These are phyloP conservation scores for Rhexocercosporidium sp. DNA, from an alignment of 2,329 filamentous ascomycete species.

Conservation along the genomic window DNA sequence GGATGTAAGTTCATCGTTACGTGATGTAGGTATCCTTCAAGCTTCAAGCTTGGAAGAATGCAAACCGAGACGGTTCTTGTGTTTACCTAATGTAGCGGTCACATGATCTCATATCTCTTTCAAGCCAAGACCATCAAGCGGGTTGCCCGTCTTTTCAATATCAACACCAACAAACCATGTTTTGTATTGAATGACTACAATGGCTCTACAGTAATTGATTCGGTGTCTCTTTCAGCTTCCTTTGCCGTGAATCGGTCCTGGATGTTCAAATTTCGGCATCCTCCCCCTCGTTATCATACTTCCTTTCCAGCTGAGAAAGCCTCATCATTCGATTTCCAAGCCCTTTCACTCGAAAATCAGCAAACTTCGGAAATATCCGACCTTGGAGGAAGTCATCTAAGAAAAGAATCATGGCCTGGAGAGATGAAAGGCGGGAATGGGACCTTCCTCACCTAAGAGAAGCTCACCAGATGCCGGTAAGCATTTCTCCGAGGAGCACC, in stretches of 20 bases:
- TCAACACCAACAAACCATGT: not conserved
- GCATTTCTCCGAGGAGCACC: constrained; percentile 10
- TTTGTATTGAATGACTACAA: not conserved
- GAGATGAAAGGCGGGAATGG: constrained; percentile 34
- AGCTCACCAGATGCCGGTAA: constrained; percentile 36
- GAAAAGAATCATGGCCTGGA: constrained; percentile 17
- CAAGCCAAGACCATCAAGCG: not conserved
- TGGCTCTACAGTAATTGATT: not conserved
- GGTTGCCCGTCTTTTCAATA: not conserved
- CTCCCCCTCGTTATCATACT: not conserved
- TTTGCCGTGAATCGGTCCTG: not conserved
- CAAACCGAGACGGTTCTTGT: not conserved
- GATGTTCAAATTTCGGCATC: not conserved
- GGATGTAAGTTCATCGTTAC: not conserved
- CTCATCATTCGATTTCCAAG: not conserved
- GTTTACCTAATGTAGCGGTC: not conserved
- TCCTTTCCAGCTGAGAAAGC: not conserved
- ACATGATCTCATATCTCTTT: not conserved
- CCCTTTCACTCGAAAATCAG: not conserved
- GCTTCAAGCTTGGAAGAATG: not conserved
- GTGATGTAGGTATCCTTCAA: not conserved
- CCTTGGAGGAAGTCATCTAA: not conserved
- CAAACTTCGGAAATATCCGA: not conserved
- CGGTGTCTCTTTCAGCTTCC: not conserved
- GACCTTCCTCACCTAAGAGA: constrained; percentile 39